Evolutionary conservation across 106 monocot species (phyloP).

Genomic region (Allium cepa): DNA sequence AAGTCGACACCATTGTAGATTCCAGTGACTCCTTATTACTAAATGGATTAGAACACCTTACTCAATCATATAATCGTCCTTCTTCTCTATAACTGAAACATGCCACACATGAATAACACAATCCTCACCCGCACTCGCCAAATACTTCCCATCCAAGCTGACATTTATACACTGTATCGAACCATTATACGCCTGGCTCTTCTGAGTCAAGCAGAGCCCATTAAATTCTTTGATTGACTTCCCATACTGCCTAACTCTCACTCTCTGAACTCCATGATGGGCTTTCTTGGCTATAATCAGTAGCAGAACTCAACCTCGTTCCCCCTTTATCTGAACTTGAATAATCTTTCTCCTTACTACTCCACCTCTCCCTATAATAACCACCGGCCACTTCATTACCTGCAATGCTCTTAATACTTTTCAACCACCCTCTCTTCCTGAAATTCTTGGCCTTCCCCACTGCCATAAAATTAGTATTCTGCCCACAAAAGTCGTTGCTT

Average conservation of each 20-base stretch:
- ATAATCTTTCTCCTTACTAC: constrained; percentile 50
- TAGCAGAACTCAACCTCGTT: constrained; percentile 62
- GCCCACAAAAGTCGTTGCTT: neutral
- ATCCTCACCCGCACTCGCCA: constrained; percentile 63
- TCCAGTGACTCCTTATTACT: constrained; percentile 37
- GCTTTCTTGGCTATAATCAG: constrained; percentile 69
- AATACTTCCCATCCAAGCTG: constrained; percentile 45
- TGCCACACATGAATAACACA: constrained; percentile 55
- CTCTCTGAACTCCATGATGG: constrained; percentile 38
- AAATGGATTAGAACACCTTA: neutral
- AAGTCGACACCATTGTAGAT: constrained; percentile 15
- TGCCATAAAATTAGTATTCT: constrained; percentile 1
- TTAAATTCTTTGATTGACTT: constrained; percentile 51
- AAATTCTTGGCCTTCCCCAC: constrained; percentile 9
- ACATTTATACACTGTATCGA: constrained; percentile 65
- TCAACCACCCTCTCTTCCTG: constrained; percentile 38
- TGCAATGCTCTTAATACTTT: constrained; percentile 54
- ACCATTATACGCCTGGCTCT: constrained; percentile 51
- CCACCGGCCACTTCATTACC: constrained; percentile 23
- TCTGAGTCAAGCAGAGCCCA: constrained; percentile 55
- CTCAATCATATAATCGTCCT: constrained; percentile 29
- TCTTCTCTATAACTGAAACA: constrained; percentile 31
- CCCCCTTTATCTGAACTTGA: constrained; percentile 53
- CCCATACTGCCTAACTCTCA: constrained; percentile 64
- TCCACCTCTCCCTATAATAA: constrained; percentile 23